These are phyloP conservation scores for Mortierella sp. DNA, from an alignment of 371 early-diverging fungal species.

Conservation along the genomic window DNA sequence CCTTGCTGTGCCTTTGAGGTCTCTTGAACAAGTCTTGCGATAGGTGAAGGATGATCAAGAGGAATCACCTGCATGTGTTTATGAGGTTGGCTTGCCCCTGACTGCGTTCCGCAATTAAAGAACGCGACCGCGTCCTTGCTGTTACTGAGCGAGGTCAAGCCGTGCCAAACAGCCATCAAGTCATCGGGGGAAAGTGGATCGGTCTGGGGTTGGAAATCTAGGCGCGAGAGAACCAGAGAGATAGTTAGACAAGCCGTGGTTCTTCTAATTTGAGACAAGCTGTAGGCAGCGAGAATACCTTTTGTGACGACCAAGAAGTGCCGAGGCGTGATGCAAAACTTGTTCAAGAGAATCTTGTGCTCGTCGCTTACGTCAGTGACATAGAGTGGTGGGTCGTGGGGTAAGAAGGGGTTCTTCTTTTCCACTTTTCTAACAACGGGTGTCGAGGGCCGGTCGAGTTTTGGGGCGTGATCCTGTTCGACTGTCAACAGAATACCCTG, in stretches of 20 bases:
- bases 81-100: conserved; percentile 80
- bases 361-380: conserved; percentile 63
- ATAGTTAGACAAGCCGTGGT: too few relatives aligned
- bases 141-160: conserved; percentile 58
- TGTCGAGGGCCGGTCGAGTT: conserved; percentile 24
- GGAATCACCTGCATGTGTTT: conserved; percentile 82
- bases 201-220: conserved; percentile 74
- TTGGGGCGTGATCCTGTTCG: conserved; percentile 21
- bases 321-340: conserved; percentile 74
- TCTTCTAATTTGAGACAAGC: too few relatives aligned
- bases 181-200: conserved; percentile 71
- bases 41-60: conserved; percentile 62
- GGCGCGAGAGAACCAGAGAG: background rate
- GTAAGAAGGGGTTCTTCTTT: conserved; percentile 73
- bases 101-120: conserved; percentile 77
- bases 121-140: conserved; percentile 64
- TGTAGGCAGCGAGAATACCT: too few relatives aligned
- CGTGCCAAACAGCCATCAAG: conserved; percentile 62
- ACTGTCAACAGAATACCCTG: conserved; percentile 35
- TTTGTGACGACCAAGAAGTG: conserved; percentile 80
- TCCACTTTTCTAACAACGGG: conserved; percentile 28
- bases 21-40: conserved; percentile 57
- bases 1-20: conserved; percentile 60
- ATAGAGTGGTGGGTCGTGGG: conserved; percentile 68
- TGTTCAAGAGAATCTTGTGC: conserved; percentile 77